A percentile compares a stretch with the other conserved stretches of the same genome.
These are phyloP conservation scores for Pythium biforme DNA, from an alignment of 352 stramenopile genomes.

Conservation along the genomic window DNA sequence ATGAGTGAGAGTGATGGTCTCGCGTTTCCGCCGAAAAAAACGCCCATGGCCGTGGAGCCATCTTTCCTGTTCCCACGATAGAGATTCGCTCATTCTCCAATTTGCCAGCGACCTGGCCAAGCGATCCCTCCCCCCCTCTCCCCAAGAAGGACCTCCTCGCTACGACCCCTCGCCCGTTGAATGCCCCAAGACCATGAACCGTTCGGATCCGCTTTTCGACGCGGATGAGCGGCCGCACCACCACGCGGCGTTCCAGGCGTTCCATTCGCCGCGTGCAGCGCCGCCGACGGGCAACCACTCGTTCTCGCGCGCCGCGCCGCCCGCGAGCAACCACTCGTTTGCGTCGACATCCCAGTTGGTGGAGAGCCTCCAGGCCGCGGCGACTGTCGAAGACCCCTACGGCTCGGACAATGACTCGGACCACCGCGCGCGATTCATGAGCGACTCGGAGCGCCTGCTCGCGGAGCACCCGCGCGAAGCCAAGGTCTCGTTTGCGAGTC, in stretches of 20 bases:
- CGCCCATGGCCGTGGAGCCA: neutral
- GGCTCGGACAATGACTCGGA: slow-evolving; percentile 14
- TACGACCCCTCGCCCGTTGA: neutral
- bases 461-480: slow-evolving; percentile 48
- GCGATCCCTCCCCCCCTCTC: neutral
- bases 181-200: slow-evolving; percentile 5
- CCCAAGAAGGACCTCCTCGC: neutral
- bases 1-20: neutral
- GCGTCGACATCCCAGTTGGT: slow-evolving; percentile 5
- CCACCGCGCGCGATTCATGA: slow-evolving; percentile 62
- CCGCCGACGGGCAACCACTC: neutral
- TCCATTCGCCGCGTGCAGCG: neutral
- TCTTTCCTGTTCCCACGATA: no score
- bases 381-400: slow-evolving; percentile 9
- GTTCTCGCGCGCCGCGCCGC: slow-evolving; percentile 3
- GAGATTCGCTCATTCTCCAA: slow-evolving; percentile 10
- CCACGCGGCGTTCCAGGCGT: slow-evolving; percentile 12
- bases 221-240: slow-evolving; percentile 2
- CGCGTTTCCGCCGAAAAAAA: neutral
- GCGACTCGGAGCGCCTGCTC: slow-evolving; percentile 53
- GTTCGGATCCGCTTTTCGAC: neutral
- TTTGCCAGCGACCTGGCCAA: slow-evolving; percentile 14
- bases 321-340: slow-evolving; percentile 10
- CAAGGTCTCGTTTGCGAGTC: slow-evolving; percentile 47
- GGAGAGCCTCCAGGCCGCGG: slow-evolving; percentile 11